phyloP scores from a whole-genome alignment of 805 yeast genomes.

The Blastobotrys americana region DNA sequence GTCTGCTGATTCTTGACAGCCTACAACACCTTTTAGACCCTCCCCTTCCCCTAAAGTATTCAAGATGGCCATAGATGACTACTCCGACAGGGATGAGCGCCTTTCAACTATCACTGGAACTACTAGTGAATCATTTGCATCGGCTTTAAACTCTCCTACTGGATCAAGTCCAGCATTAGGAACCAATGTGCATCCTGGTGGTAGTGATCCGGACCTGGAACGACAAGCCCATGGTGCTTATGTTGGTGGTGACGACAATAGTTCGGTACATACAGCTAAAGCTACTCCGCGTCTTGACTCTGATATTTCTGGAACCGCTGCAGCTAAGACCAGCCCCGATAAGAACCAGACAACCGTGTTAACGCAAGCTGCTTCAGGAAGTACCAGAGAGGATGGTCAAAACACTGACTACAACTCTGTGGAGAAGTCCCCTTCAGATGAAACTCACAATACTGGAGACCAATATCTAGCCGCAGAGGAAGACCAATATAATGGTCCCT shows the following conservation, averaged over 20 bases:
- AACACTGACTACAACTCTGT: too few species aligned
- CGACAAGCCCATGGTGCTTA: background rate
- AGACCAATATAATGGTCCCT: constrained; percentile 4
- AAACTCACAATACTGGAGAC: background rate
- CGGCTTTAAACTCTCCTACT: background rate
- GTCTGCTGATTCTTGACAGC: too few species aligned
- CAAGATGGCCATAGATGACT: too few species aligned
- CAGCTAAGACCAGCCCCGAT: background rate
- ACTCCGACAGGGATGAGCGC: too few species aligned
- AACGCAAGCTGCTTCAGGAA: too few species aligned
- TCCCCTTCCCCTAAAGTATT: too few species aligned
- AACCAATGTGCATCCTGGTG: background rate
- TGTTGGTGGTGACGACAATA: background rate
- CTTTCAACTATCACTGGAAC: background rate
- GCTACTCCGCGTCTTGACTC: background rate
- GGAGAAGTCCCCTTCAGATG: background rate
- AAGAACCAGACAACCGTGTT: too few species aligned
- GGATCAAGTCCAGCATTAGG: background rate
- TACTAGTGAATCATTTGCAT: background rate
- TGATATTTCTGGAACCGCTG: background rate
- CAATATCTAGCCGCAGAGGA: background rate
- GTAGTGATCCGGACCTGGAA: background rate
- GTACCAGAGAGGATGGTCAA: too few species aligned
- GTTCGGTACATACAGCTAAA: background rate
- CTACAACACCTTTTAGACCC: too few species aligned